These are phyloP conservation scores for Graphilbum sp. DNA, from an alignment of 2,329 filamentous ascomycete species.

Conservation along the genomic window DNA sequence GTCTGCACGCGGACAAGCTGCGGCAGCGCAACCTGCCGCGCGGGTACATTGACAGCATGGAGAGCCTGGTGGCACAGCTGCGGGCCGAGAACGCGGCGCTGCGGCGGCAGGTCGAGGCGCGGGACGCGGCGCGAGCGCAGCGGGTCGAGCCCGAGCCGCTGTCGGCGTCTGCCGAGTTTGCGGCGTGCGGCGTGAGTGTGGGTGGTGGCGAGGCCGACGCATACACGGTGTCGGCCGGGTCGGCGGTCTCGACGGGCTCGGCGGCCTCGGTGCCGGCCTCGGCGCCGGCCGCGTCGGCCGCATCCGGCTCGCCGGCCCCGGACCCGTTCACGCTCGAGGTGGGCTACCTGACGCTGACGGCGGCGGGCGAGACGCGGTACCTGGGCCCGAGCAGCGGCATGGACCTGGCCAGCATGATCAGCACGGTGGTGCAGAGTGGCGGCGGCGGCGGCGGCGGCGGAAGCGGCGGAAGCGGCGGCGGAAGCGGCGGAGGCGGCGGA, in stretches of 20 bases:
- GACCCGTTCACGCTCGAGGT: slow-evolving; percentile 2
- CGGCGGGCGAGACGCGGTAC: slow-evolving; percentile 6
- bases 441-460: neutral
- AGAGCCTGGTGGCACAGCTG: slow-evolving; percentile 4
- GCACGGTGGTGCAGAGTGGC: slow-evolving; percentile 1
- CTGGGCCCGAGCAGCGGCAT: slow-evolving; percentile 8
- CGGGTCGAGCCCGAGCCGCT: neutral
- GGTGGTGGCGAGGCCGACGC: too few relatives aligned
- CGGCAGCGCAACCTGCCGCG: slow-evolving; percentile 5
- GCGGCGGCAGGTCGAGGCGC: neutral
- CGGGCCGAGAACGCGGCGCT: slow-evolving; percentile 4
- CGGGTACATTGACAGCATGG: slow-evolving; percentile 8
- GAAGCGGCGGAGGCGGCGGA: neutral
- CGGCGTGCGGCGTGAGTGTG: too few relatives aligned
- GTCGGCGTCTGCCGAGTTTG: too few relatives aligned
- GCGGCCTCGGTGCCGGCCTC: too few relatives aligned
- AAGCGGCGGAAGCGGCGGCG: neutral
- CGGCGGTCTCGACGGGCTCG: too few relatives aligned
- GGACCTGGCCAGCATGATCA: slow-evolving; percentile 4
- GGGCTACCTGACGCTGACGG: slow-evolving; percentile 1
- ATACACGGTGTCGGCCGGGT: too few relatives aligned
- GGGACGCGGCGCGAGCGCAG: neutral
- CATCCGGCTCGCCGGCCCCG: neutral
- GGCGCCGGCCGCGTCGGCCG: too few relatives aligned
- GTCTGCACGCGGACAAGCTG: slow-evolving; percentile 6